Evolutionary conservation across 2,329 filamentous ascomycete species (phyloP), one percentile per base, ranked within the genome.

Genomic region (Monosporascus sp.): DNA sequence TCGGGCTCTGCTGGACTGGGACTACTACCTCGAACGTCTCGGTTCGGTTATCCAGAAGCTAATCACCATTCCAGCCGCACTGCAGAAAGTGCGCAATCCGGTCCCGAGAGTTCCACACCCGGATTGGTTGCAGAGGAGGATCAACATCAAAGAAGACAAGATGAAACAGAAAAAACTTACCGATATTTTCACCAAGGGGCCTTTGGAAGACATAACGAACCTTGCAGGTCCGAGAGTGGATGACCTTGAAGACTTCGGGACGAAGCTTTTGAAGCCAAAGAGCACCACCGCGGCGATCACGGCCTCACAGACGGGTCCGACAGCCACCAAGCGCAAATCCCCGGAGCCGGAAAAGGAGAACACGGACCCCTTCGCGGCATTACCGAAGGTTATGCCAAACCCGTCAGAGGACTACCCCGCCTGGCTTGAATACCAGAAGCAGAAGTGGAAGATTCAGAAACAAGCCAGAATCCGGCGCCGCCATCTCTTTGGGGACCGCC

Each of bases 101-200:
- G 93, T 97, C 1, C 95, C 94, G 15, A 81, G 95, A 59, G 90
- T 99, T 14, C 80, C 89, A 6, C 95, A 99, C 72, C 94, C 94
- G 0, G 95, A 99, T 51, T 99, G 94, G 94, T 80, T 99, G 37
- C 91, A 97, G 64, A 84, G 90, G 54, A 82, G 93, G 50, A 97
- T 99, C 70, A 90, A 94, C 60, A 87, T 88, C 69, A 97, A 97
- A 70, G 94, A 99, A 53, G 94, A 99, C 73, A 92, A 88, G 68
- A 87, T 97, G 79, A 96, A 99, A 76, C 94, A 99, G 73, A 96
- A 92, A 75, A 99, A 99, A 74, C 88, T 99, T 77, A 99, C 93
- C 0, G 94, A 97, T 65, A 76, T 96, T 62, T 96, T 99, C 65
- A 78, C 67, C 64, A 88, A 87, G 67, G 83, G 78, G 46, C 88